Conservation (phyloP, 2,329 filamentous ascomycete species). For the Ascochyta viciae-villosae region DNA sequence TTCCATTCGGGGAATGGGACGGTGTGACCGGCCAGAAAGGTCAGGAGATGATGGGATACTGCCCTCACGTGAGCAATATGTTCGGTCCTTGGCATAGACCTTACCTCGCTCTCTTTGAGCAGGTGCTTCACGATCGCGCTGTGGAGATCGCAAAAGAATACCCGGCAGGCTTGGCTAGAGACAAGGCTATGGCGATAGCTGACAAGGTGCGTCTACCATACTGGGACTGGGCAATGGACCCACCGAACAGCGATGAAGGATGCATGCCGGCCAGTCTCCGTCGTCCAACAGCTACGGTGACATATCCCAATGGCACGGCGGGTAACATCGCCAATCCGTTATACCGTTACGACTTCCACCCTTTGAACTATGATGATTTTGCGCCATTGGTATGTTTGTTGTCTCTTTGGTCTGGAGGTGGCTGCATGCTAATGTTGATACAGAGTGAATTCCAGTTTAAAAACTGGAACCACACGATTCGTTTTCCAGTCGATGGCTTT, state of each 20-base stretch:
- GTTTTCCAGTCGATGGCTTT: constrained; percentile 33
- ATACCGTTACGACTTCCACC: constrained; percentile 41
- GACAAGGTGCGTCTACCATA: constrained; percentile 42
- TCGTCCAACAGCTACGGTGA: constrained; percentile 26
- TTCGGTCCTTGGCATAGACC: constrained; percentile 44
- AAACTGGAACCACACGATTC: constrained; percentile 43
- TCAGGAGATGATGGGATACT: constrained; percentile 37
- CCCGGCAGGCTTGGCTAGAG: constrained; percentile 29
- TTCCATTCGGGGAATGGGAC: constrained; percentile 40
- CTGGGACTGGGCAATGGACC: constrained; percentile 45
- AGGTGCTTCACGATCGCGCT: constrained; percentile 40
- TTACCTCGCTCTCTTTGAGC: constrained; percentile 44
- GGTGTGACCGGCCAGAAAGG: constrained; percentile 30
- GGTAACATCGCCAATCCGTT: constrained; percentile 37
- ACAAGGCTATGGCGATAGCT: constrained; percentile 33
- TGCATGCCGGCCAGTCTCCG: constrained; percentile 36
- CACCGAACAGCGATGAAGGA: constrained; percentile 30
- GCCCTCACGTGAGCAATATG: constrained; percentile 40
- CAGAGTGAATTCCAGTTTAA: constrained; percentile 42
- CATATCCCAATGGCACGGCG: constrained; percentile 36
- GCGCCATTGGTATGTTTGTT: constrained; percentile 30
- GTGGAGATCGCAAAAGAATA: constrained; percentile 41
- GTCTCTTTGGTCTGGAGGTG: background rate
- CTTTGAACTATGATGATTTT: constrained; percentile 38
- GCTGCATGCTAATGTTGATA: background rate